phyloP scores from a whole-genome alignment of 331 rosid genomes.

The Malus hybrid region DNA sequence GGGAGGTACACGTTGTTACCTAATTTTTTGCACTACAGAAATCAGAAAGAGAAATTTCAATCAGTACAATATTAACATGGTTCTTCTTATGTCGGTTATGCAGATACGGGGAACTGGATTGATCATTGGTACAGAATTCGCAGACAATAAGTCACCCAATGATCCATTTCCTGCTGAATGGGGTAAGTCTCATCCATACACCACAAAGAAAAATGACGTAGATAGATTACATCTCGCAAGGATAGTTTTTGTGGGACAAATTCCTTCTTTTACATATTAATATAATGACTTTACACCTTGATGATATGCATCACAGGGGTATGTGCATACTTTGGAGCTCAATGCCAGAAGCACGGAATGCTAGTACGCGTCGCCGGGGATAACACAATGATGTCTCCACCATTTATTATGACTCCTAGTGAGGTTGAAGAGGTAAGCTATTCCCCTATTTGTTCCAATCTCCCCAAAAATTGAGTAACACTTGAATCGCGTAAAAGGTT shows the following conservation, averaged over 20 bases:
- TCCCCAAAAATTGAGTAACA: background rate
- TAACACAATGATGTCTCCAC: constrained; percentile 78
- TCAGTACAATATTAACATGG: background rate
- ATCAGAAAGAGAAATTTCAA: background rate
- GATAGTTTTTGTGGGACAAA: background rate
- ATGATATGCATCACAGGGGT: constrained; percentile 35
- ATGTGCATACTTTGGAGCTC: constrained; percentile 73
- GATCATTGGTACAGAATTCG: constrained; percentile 70
- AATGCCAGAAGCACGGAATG: constrained; percentile 74
- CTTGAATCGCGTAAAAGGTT: background rate
- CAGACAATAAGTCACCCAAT: constrained; percentile 81
- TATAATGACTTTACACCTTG: background rate
- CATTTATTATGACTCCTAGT: constrained; percentile 49
- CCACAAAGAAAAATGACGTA: background rate
- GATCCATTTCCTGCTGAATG: constrained; percentile 84
- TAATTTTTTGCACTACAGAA: background rate
- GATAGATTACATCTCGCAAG: too few species aligned
- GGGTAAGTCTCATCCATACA: constrained; percentile 45
- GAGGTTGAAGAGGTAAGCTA: constrained; percentile 72
- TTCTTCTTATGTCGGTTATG: constrained; percentile 12
- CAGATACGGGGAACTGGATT: constrained; percentile 92
- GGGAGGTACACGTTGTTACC: constrained; percentile 59
- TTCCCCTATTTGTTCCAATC: background rate
- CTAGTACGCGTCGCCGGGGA: constrained; percentile 76
- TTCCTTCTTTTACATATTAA: background rate